Evolutionary conservation across 257 asterid genomes (phyloP), one percentile per base, ranked within the genome.

Genomic region (Nicotiana knightiana): DNA sequence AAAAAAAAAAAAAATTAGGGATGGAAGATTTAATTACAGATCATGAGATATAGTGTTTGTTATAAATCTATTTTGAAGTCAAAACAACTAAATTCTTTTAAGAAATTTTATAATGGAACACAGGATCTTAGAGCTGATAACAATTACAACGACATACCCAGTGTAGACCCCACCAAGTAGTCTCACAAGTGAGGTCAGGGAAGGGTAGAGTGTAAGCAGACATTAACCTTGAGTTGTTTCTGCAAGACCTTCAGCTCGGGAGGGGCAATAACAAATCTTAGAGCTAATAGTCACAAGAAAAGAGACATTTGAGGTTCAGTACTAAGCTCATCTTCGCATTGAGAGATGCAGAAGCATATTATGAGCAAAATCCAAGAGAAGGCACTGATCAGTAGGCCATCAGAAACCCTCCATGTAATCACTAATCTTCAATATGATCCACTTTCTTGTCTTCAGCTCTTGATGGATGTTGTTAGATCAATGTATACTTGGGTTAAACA

Each of bases 391-490:
- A 7, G 5, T 33, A 37, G 32, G 26, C 10, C 58, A n/a, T 2
- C 11, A 39, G 32, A 37, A n/a, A 37, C 28, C 21, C 12, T 70
- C 57, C 5, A 5, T 43, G 78, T 46, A 21, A 61, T 71, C 13
- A 11, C 59, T 46, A 24, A 24, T 71, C 78, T 71, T 71, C 37
- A 46, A 71, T 21, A 70, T 70, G n/a, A 33, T 24, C n/a, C 78
- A 46, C 78, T 71, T 71, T 46, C 78, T 46, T 71, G 59, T 71
- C 59, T 71, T 71, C 78, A 24, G 33, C 78, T 26, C 13, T 46
- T 21, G 37, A 21, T 43, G 12, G 78, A 70, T 68, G 33, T 70
- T 70, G 12, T 70, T 43, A 21, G 43, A 55, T 70, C 54, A 21
- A 70, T 43, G 26, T 70, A 39, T 13, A 37, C 35, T 5, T 43